phyloP scores from a whole-genome alignment of 2,329 filamentous ascomycete species.

The Penicillium sp. region DNA sequence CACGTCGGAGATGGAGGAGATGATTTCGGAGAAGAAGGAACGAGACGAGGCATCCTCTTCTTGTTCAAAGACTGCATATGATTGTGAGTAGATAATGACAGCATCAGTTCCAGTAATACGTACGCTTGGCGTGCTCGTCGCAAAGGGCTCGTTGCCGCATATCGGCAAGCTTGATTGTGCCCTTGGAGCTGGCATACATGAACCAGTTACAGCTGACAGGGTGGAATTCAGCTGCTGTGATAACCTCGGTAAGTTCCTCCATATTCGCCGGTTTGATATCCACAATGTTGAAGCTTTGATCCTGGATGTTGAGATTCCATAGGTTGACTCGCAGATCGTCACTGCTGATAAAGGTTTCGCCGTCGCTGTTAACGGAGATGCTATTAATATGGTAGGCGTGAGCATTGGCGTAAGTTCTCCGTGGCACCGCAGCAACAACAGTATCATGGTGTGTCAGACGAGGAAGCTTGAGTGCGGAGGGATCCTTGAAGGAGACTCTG shows the following conservation, averaged over 20 bases:
- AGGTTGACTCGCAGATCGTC: conserved; percentile 97
- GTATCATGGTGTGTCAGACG: conserved; percentile 97
- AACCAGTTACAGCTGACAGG: conserved; percentile 98
- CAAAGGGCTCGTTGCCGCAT: conserved; percentile 97
- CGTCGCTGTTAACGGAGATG: conserved; percentile 99
- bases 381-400: conserved; percentile 99
- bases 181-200: conserved; percentile 99
- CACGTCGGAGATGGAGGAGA: conserved; percentile 97
- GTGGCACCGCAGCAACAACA: conserved; percentile 91
- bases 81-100: conserved; percentile 8
- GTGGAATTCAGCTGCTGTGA: conserved; percentile 97
- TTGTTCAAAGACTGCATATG: conserved; percentile 81
- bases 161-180: conserved; percentile 96
- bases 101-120: conserved; percentile 33
- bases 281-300: conserved; percentile 99
- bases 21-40: conserved; percentile 99
- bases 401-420: conserved; percentile 94
- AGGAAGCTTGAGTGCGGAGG: conserved; percentile 84
- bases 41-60: conserved; percentile 96
- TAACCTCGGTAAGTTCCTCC: conserved; percentile 98
- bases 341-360: conserved; percentile 98
- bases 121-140: conserved; percentile 93
- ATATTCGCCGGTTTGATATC: conserved; percentile 99
- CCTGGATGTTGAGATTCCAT: conserved; percentile 98
- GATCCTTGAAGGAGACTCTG: conserved; percentile 70